Evolutionary conservation across 768 basidiomycete species (phyloP).

Genomic region (Leucocoprinus birnbaumii): DNA sequence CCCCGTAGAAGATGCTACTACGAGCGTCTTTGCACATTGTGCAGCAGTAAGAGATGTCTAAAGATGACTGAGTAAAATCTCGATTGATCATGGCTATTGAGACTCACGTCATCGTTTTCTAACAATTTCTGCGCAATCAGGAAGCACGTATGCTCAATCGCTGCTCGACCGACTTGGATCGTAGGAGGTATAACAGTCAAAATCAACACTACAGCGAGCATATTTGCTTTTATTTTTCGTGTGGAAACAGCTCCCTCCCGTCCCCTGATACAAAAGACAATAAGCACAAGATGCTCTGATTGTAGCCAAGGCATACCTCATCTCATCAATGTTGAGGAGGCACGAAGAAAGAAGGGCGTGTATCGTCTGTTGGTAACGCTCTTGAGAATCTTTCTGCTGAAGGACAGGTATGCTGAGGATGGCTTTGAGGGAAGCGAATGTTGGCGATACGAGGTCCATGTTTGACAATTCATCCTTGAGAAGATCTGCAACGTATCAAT

Average conservation of each 20-base stretch:
- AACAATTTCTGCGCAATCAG: slow-evolving; percentile 78
- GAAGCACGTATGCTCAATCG: slow-evolving; percentile 84
- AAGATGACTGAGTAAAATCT: neutral
- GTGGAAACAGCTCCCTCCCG: slow-evolving; percentile 73
- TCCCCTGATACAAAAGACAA: slow-evolving; percentile 45
- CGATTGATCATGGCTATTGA: neutral
- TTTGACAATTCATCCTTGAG: slow-evolving; percentile 84
- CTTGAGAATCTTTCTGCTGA: slow-evolving; percentile 35
- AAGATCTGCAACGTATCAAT: slow-evolving; percentile 45
- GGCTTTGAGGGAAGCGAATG: slow-evolving; percentile 74
- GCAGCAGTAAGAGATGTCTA: slow-evolving; percentile 83
- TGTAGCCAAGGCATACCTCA: slow-evolving; percentile 58
- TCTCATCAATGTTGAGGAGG: slow-evolving; percentile 83
- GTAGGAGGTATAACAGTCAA: slow-evolving; percentile 73
- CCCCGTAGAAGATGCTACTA: slow-evolving; percentile 66
- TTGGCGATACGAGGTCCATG: slow-evolving; percentile 77
- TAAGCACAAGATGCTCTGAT: neutral
- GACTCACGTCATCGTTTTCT: slow-evolving; percentile 63
- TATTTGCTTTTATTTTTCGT: slow-evolving; percentile 88
- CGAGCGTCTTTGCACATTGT: slow-evolving; percentile 86
- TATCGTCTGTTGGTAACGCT: slow-evolving; percentile 56
- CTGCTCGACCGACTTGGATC: slow-evolving; percentile 65
- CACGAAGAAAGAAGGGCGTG: slow-evolving; percentile 87
- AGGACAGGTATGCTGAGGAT: slow-evolving; percentile 56
- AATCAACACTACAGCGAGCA: slow-evolving; percentile 82